phyloP scores from a whole-genome alignment of 768 basidiomycete genomes.

The Megacollybia marginata region DNA sequence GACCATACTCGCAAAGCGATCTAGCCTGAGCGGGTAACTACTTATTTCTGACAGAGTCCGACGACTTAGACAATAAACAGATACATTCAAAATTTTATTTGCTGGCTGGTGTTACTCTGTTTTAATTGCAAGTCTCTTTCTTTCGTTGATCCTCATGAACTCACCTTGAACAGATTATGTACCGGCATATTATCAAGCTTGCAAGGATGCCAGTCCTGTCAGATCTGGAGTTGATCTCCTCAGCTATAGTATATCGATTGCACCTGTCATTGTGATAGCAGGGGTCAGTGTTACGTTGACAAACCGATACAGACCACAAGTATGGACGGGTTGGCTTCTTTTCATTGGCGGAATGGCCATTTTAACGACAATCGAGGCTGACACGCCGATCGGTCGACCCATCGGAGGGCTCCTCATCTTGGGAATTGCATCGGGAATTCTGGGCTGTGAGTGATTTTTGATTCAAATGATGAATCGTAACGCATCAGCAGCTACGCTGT shows the following conservation, averaged over 20 bases:
- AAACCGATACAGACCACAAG: slow-evolving; percentile 24
- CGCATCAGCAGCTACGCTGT: slow-evolving; percentile 7
- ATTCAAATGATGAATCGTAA: neutral
- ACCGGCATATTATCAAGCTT: slow-evolving; percentile 38
- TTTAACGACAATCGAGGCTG: slow-evolving; percentile 18
- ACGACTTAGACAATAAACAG: neutral
- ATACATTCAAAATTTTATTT: neutral
- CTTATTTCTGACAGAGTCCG: neutral
- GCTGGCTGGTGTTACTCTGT: neutral
- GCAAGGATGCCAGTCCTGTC: slow-evolving; percentile 25
- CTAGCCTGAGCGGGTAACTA: neutral
- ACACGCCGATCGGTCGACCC: slow-evolving; percentile 14
- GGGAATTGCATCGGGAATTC: slow-evolving; percentile 19
- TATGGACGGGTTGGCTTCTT: slow-evolving; percentile 24
- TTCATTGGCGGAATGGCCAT: slow-evolving; percentile 27
- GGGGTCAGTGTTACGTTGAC: slow-evolving; percentile 22
- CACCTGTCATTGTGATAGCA: slow-evolving; percentile 13
- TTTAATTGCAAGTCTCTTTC: neutral
- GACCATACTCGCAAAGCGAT: neutral
- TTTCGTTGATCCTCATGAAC: neutral
- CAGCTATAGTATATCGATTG: slow-evolving; percentile 5
- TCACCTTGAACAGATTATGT: slow-evolving; percentile 24
- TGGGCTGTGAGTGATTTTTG: neutral
- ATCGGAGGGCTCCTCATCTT: slow-evolving; percentile 19
- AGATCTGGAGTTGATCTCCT: slow-evolving; percentile 26